Percentiles rank a stretch among this genome's conserved stretches.
Conservation (phyloP, 2,329 filamentous ascomycete species). For the Cladosporium phlei region DNA sequence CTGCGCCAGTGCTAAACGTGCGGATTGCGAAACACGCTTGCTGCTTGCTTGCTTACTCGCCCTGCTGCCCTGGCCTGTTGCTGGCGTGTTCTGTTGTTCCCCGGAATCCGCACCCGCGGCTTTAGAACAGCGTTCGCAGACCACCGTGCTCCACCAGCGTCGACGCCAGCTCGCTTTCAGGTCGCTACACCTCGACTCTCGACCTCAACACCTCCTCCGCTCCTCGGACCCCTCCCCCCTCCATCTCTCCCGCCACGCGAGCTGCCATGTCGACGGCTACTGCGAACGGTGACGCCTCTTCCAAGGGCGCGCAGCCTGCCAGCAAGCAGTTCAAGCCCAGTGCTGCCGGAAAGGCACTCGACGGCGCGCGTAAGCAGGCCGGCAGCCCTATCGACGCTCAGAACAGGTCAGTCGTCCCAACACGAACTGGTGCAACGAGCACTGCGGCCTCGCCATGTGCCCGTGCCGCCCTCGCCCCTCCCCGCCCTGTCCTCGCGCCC, state of each 20-base stretch:
- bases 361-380: slow-evolving; percentile 52
- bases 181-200: too few relatives aligned
- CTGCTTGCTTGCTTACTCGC: too few relatives aligned
- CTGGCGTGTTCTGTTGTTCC: too few relatives aligned
- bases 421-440: background rate
- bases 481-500: slow-evolving; percentile 2
- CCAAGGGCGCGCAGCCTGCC: slow-evolving; percentile 15
- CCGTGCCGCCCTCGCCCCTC: slow-evolving; percentile 1
- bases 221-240: slow-evolving; percentile 16
- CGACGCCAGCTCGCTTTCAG: too few relatives aligned
- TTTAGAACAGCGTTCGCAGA: too few relatives aligned
- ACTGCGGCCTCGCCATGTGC: too few relatives aligned
- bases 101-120: too few relatives aligned
- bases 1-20: too few relatives aligned
- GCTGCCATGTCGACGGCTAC: slow-evolving; percentile 27
- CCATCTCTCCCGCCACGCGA: slow-evolving; percentile 6
- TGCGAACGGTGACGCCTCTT: slow-evolving; percentile 26
- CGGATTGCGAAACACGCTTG: too few relatives aligned
- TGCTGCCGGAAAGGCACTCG: slow-evolving; percentile 46
- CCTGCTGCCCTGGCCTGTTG: too few relatives aligned
- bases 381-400: slow-evolving; percentile 51
- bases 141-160: too few relatives aligned
- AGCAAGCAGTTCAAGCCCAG: slow-evolving; percentile 44
- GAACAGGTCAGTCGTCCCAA: slow-evolving; percentile 47
- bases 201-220: slow-evolving; percentile 9